These are phyloP conservation scores for Melanogaster broomeanus DNA, from an alignment of 768 basidiomycete genomes.

Conservation along the genomic window DNA sequence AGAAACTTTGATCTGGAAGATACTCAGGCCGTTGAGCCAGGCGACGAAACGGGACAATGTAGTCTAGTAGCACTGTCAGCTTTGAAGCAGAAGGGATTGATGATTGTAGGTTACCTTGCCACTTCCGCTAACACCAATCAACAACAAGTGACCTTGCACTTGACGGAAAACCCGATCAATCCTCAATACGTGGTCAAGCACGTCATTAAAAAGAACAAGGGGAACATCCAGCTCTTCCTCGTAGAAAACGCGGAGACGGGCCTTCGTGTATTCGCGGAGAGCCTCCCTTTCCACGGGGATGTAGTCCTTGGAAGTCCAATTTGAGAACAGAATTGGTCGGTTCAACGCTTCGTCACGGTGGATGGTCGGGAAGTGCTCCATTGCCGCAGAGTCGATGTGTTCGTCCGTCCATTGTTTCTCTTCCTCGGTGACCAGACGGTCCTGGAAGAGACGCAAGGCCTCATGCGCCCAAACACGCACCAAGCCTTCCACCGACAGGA, in stretches of 20 bases:
- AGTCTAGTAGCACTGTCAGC: constrained; percentile 56
- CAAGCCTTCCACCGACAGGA: constrained; percentile 91
- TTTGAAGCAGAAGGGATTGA: constrained; percentile 2
- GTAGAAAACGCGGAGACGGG: constrained; percentile 95
- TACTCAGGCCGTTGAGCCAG: constrained; percentile 99
- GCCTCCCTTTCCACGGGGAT: constrained; percentile 92
- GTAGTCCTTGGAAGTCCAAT: constrained; percentile 98
- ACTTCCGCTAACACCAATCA: constrained; percentile 97
- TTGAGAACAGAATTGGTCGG: constrained; percentile 95
- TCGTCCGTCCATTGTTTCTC: constrained; percentile 97
- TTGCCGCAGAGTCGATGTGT: constrained; percentile 78
- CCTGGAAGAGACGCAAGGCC: constrained; percentile 95
- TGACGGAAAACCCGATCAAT: constrained; percentile 99
- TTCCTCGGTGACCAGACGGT: constrained; percentile 90
- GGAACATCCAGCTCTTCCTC: constrained; percentile 99
- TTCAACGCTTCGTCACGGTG: constrained; percentile 81
- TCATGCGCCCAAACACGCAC: constrained; percentile 99
- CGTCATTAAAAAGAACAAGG: constrained; percentile 97
- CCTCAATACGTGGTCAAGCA: constrained; percentile 94
- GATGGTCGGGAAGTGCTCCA: constrained; percentile 93
- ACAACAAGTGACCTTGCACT: constrained; percentile 91
- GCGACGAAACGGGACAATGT: constrained; percentile 98
- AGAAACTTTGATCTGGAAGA: constrained; percentile 99
- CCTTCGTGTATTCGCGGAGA: constrained; percentile 95
- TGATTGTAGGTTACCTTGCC: constrained; percentile 73